These are phyloP conservation scores for Cardamine resedifolia DNA, from an alignment of 345 rosid genomes.

Conservation along the genomic window DNA sequence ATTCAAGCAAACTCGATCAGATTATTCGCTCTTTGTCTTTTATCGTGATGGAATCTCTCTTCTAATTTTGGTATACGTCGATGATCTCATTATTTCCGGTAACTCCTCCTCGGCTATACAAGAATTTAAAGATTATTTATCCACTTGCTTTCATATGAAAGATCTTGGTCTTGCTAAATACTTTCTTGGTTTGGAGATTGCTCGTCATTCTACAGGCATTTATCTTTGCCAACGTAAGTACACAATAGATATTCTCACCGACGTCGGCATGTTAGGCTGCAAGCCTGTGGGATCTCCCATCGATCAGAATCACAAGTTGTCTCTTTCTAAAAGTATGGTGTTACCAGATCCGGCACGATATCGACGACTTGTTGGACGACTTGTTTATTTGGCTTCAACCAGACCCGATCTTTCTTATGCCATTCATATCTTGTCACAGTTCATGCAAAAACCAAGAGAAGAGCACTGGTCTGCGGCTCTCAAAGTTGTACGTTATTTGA, in stretches of 20 bases:
- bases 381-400: background rate
- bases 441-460: background rate
- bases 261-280: background rate
- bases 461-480: background rate
- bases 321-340: background rate
- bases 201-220: too few species aligned
- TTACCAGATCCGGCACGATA: background rate
- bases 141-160: background rate
- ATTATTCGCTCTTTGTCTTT: background rate
- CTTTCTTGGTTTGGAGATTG: background rate
- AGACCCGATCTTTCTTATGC: background rate
- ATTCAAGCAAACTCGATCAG: background rate
- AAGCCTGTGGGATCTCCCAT: background rate
- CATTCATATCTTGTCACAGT: background rate
- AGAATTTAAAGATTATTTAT: background rate
- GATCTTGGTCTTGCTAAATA: background rate
- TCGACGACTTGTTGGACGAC: background rate
- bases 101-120: background rate
- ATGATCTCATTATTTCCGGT: background rate
- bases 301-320: background rate
- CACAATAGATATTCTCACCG: background rate
- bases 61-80: background rate
- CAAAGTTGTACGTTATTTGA: background rate
- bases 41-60: background rate
- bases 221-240: background rate